Evolutionary conservation across 495 filamentous ascomycete genomes (phyloP).

Genomic region (Usnea hakonensis): DNA sequence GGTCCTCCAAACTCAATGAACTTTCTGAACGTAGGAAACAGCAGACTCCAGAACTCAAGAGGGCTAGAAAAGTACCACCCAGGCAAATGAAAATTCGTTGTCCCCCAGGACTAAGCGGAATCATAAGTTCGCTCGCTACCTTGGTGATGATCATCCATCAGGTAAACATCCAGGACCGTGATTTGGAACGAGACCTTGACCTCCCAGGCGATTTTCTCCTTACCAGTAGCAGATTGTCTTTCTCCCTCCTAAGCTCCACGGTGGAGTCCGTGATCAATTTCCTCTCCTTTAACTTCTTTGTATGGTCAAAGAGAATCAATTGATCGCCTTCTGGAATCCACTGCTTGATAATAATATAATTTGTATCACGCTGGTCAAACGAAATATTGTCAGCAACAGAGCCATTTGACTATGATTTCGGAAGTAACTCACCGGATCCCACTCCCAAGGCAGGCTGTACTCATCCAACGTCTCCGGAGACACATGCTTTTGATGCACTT

Average conservation of each 20-base stretch:
- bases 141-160: slow-evolving; percentile 7
- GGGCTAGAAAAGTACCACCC: neutral
- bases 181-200: slow-evolving; percentile 12
- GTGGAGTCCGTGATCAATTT: slow-evolving; percentile 39
- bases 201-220: slow-evolving; percentile 46
- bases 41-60: neutral
- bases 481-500: slow-evolving; percentile 46
- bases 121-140: slow-evolving; percentile 15
- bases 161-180: slow-evolving; percentile 20
- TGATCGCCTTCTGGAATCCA: slow-evolving; percentile 69
- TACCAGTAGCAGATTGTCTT: slow-evolving; percentile 52
- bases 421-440: slow-evolving; percentile 24
- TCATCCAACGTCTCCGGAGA: slow-evolving; percentile 42
- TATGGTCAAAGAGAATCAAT: slow-evolving; percentile 65
- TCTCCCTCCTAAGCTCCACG: slow-evolving; percentile 39
- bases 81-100: neutral
- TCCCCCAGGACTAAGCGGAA: neutral
- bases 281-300: slow-evolving; percentile 51
- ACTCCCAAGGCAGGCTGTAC: slow-evolving; percentile 44
- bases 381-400: slow-evolving; percentile 23
- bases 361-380: slow-evolving; percentile 47
- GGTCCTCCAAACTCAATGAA: neutral
- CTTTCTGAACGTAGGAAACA: neutral
- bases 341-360: slow-evolving; percentile 68
- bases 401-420: neutral